Conservation (phyloP, 768 basidiomycete species). For the Suillus ampliporus region DNA sequence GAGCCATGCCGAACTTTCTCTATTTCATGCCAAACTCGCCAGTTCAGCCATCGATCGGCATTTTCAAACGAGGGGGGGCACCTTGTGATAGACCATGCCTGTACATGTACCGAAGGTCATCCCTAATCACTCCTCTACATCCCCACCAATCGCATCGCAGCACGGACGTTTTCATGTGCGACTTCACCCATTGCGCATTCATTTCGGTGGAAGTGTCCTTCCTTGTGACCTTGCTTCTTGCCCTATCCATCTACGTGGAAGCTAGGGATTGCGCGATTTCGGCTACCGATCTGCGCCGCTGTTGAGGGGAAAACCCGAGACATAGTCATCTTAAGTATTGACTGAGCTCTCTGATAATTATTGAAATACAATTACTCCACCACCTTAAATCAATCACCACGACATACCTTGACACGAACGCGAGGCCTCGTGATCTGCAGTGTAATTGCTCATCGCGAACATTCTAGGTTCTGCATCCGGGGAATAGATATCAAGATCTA, state of each 20-base stretch:
- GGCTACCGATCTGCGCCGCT: constrained; percentile 17
- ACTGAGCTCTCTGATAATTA: background rate
- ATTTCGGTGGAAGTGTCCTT: constrained; percentile 19
- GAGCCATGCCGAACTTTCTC: constrained; percentile 9
- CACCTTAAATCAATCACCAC: background rate
- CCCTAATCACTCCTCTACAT: constrained; percentile 5
- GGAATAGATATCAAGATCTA: background rate
- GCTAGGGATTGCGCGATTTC: constrained; percentile 23
- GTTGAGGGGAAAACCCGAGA: background rate
- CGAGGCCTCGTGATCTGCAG: background rate
- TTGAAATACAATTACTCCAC: background rate
- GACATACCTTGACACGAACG: background rate
- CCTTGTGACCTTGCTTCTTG: constrained; percentile 22
- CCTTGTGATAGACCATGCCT: background rate
- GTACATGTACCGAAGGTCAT: background rate
- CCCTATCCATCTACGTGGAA: constrained; percentile 8
- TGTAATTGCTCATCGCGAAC: no score
- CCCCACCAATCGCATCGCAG: constrained; percentile 33
- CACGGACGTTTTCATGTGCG: constrained; percentile 16
- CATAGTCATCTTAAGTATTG: background rate
- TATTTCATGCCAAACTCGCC: background rate
- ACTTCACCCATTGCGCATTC: constrained; percentile 13
- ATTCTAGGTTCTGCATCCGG: background rate
- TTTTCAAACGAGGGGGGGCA: background rate
- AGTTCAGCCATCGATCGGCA: background rate